Base-by-base conservation (phyloP, 169 alveolate genomes). In the Plasmodium gaboni region DNA sequence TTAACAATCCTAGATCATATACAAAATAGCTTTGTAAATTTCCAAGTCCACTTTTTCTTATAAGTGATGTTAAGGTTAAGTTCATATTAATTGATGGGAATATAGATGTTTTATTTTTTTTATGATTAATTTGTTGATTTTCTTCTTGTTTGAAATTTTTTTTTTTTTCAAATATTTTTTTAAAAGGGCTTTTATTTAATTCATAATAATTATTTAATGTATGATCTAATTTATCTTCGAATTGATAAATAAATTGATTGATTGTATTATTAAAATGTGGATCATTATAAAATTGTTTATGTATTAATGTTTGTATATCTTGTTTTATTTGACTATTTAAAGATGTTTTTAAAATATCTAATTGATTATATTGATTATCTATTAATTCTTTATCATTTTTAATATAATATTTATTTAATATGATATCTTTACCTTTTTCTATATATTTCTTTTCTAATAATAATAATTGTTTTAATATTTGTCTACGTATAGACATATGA, bases 21-120 rank as follows among this genome's bases (percentile, higher is more conserved):
- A 91, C 91, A 83, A 91, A 42, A 67, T 90, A 93, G 19, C 93
- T 91, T 72, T 90, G 94, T 19, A 88, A 28, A 72, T 93, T 93
- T 57, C 96, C 96, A n/a, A 65, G 70, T 5, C 96, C 96, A 55
- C 89, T 83, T 57, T 88, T 93, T 19, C 96, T 90, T 38, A 93
- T 65, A 78, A 93, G 72, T 9, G 92, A 91, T 5, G 94, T 70
- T 17, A 91, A 89, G 26, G 87, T 83, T 44, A 91, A n/a, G 42
- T 72, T 72, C 64, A 83, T 48, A 65, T 83, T 70, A 46, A 83
- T 38, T 0, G 87, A 70, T 10, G 87, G 85, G 48, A 51, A 67
- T 59, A 83, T 28, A 73, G 70, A 76, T 15, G 19, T 74, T 26
- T 60, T 60, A 4, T 4, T 42, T 32, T 74, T 60, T 13, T 63